phyloP scores from a whole-genome alignment of 1,284 basidiomycete species.

The Sphaerobolus stellatus region DNA sequence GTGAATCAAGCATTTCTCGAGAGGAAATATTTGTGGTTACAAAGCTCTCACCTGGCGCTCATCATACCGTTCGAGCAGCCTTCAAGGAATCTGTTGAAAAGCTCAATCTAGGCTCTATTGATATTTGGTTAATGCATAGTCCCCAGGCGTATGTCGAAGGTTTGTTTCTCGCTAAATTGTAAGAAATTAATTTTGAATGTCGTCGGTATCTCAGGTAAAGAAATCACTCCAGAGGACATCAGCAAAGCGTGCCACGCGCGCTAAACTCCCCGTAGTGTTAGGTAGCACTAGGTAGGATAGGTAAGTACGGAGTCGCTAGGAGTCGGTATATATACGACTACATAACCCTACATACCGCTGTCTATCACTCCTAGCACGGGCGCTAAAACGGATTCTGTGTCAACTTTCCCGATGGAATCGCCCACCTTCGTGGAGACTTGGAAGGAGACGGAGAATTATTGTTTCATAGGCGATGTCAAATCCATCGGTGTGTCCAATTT shows the following conservation, averaged over 20 bases:
- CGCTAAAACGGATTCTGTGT: too few species aligned
- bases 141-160: conserved; percentile 32
- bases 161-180: conserved; percentile 6
- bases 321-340: too few species aligned
- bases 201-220: conserved; percentile 17
- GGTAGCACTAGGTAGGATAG: too few species aligned
- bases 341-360: too few species aligned
- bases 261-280: too few species aligned
- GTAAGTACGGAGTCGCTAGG: too few species aligned
- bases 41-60: conserved; percentile 39
- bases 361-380: too few species aligned
- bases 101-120: conserved; percentile 63
- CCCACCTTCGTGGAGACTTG: conserved; percentile 54
- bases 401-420: too few species aligned
- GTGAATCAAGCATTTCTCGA: conserved; percentile 45
- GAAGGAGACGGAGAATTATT: conserved; percentile 59
- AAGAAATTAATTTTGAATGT: conserved; percentile 10
- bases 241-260: too few species aligned
- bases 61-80: conserved; percentile 49
- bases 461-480: conserved; percentile 41
- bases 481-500: conserved; percentile 55
- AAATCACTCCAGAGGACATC: conserved; percentile 40
- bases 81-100: conserved; percentile 56
- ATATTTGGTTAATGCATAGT: conserved; percentile 74
- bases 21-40: conserved; percentile 52